Percentiles rank a stretch among this genome's conserved stretches.
These are phyloP conservation scores for Cladosporium colombiae DNA, from an alignment of 2,329 filamentous ascomycete species.

Conservation along the genomic window DNA sequence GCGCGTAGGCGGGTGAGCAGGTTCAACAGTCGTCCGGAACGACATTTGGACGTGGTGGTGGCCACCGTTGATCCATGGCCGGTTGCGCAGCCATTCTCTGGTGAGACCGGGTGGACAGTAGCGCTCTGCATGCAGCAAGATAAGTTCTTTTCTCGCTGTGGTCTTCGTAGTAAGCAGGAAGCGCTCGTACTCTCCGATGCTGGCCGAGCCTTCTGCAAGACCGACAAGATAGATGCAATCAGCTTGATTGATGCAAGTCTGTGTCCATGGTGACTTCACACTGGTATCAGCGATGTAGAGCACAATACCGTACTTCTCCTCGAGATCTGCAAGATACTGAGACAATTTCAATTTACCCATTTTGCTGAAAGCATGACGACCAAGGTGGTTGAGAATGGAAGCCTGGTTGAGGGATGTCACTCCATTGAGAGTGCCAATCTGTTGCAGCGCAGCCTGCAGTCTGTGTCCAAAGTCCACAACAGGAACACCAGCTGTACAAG, in stretches of 20 bases:
- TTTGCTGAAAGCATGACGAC: constrained; percentile 91
- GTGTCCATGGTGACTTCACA: constrained; percentile 96
- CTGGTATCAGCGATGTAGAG: constrained; percentile 95
- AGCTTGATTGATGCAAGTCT: constrained; percentile 94
- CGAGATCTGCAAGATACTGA: constrained; percentile 92
- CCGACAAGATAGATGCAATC: constrained; percentile 95
- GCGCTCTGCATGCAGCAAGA: constrained; percentile 83
- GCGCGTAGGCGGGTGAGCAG: constrained; percentile 69
- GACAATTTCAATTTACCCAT: constrained; percentile 97
- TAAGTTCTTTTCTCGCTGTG: constrained; percentile 88
- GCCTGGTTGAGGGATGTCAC: constrained; percentile 92
- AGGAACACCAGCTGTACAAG: constrained; percentile 86
- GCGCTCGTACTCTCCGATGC: constrained; percentile 92
- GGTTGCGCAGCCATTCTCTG: constrained; percentile 80
- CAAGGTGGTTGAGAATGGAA: constrained; percentile 90
- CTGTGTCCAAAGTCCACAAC: constrained; percentile 93
- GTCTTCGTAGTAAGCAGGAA: constrained; percentile 97
- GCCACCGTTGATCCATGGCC: constrained; percentile 96
- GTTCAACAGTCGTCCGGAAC: constrained; percentile 70
- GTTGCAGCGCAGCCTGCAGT: constrained; percentile 80
- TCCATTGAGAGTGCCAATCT: constrained; percentile 86
- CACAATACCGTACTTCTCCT: constrained; percentile 95
- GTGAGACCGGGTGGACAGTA: constrained; percentile 85
- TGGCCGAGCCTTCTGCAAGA: constrained; percentile 83
- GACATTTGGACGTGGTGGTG: constrained; percentile 98